Evolutionary conservation across 495 filamentous ascomycete genomes (phyloP).

Genomic region (Cryomyces minteri): DNA sequence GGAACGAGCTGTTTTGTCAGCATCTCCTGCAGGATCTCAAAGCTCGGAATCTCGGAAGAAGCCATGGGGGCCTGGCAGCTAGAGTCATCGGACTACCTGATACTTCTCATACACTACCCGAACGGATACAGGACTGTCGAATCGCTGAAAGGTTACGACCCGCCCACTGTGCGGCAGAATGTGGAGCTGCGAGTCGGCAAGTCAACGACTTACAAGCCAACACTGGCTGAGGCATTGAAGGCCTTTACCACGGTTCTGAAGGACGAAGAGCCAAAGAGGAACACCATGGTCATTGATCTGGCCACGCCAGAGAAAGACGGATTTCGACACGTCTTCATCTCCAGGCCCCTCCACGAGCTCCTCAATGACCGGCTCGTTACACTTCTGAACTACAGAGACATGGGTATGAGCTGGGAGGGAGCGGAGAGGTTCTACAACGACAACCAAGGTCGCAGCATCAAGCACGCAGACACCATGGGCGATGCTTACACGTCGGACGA

Average conservation of each 20-base stretch:
- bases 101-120: slow-evolving; percentile 55
- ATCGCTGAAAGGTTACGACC: slow-evolving; percentile 18
- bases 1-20: slow-evolving; percentile 31
- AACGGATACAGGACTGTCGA: slow-evolving; percentile 37
- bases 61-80: slow-evolving; percentile 65
- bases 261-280: slow-evolving; percentile 10
- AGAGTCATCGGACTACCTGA: slow-evolving; percentile 44
- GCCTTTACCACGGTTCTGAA: slow-evolving; percentile 26
- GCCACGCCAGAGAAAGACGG: slow-evolving; percentile 1
- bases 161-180: slow-evolving; percentile 8
- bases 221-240: slow-evolving; percentile 25
- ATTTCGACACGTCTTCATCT: slow-evolving; percentile 46
- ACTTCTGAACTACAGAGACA: slow-evolving; percentile 39
- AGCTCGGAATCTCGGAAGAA: slow-evolving; percentile 60
- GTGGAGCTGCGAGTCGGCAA: slow-evolving; percentile 30
- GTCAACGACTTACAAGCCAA: slow-evolving; percentile 36
- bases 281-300: not conserved
- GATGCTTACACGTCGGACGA: slow-evolving; percentile 20
- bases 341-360: slow-evolving; percentile 48
- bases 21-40: slow-evolving; percentile 45
- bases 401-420: slow-evolving; percentile 44
- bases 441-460: slow-evolving; percentile 21
- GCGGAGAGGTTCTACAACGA: slow-evolving; percentile 43
- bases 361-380: slow-evolving; percentile 47
- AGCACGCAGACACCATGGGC: slow-evolving; percentile 15